A percentile compares a stretch with the other conserved stretches of the same genome.
Conservation (phyloP, 1,139 yeast species). For the Candida sojae region DNA sequence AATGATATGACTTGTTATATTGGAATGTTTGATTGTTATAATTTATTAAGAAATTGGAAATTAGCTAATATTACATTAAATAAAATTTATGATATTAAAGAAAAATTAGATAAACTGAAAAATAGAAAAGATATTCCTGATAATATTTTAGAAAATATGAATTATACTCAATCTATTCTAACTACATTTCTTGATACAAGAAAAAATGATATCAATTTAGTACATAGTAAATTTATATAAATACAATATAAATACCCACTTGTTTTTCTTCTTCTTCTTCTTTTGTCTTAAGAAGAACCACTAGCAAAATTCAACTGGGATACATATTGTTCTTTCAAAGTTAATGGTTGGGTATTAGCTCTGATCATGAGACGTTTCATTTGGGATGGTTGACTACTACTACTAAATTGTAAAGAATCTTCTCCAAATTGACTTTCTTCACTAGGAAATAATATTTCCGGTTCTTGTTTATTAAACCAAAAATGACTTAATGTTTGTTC, state of each 20-base stretch:
- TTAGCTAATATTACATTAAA: slow-evolving; percentile 29
- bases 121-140: slow-evolving; percentile 21
- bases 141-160: slow-evolving; percentile 24
- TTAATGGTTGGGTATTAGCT: slow-evolving; percentile 35
- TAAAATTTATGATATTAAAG: slow-evolving; percentile 28
- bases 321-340: slow-evolving; percentile 33
- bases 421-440: slow-evolving; percentile 9
- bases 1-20: slow-evolving; percentile 64
- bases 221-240: slow-evolving; percentile 6
- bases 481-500: slow-evolving; percentile 53
- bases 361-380: slow-evolving; percentile 13
- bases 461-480: slow-evolving; percentile 45
- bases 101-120: slow-evolving; percentile 12
- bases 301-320: slow-evolving; percentile 23
- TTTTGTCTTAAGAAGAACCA: not conserved
- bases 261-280: not conserved
- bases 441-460: not conserved
- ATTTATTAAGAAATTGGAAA: slow-evolving; percentile 26
- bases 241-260: slow-evolving; percentile 5
- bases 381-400: slow-evolving; percentile 2
- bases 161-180: slow-evolving; percentile 26
- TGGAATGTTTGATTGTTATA: slow-evolving; percentile 69
- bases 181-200: slow-evolving; percentile 35
- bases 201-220: slow-evolving; percentile 16
- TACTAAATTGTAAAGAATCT: not conserved